These are phyloP conservation scores for Fusarium haematococcum DNA, from an alignment of 2,329 filamentous ascomycete species.

Conservation along the genomic window DNA sequence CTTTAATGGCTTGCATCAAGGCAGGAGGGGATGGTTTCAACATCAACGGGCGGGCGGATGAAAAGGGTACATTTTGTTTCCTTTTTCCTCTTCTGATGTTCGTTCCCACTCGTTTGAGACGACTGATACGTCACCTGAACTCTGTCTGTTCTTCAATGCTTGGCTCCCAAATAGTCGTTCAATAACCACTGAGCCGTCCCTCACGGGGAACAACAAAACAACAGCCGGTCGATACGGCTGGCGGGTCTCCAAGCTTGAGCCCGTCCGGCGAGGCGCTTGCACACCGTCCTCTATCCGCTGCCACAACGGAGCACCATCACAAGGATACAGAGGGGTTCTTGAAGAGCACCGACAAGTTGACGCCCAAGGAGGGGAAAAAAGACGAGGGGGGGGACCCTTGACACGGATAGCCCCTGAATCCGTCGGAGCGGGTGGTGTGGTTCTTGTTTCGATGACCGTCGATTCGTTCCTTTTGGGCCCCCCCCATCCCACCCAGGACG, in stretches of 20 bases:
- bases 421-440: constrained; percentile 35
- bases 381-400: constrained; percentile 13
- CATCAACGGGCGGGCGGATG: not conserved
- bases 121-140: not conserved
- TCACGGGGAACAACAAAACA: not conserved
- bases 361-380: constrained; percentile 22
- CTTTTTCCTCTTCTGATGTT: not conserved
- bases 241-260: not conserved
- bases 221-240: not conserved
- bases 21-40: constrained; percentile 2
- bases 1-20: constrained; percentile 15
- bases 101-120: not conserved
- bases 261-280: constrained; percentile 1
- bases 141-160: not conserved
- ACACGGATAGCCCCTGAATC: constrained; percentile 41
- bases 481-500: not conserved
- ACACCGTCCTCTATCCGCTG: not conserved
- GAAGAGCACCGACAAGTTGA: constrained; percentile 19
- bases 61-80: constrained; percentile 10
- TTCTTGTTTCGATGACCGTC: constrained; percentile 25
- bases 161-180: not conserved
- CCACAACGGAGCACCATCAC: not conserved
- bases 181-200: not conserved
- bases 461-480: constrained; percentile 8
- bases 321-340: not conserved